A percentile compares a stretch with the other conserved stretches of the same genome.
Conservation (phyloP, 179 eudicot genomes). For the Amaranthus tricolor region DNA sequence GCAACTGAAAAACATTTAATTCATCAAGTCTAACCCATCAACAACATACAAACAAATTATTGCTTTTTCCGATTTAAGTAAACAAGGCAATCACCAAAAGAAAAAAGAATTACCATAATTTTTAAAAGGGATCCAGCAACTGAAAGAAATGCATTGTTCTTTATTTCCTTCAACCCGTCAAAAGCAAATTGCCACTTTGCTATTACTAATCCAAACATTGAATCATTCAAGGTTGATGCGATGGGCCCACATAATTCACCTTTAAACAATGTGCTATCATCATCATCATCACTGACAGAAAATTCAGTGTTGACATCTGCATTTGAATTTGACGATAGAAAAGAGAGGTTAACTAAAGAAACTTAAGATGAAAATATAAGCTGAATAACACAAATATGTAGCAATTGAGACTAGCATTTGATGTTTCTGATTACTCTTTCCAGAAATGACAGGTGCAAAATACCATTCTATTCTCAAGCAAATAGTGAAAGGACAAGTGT, state of each 20-base stretch:
- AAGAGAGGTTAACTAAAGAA: conserved; percentile 9
- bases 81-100: conserved; percentile 10
- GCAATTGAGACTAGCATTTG: neutral
- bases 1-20: neutral
- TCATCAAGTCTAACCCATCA: neutral
- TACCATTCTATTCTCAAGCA: neutral
- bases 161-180: conserved; percentile 87
- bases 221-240: conserved; percentile 78
- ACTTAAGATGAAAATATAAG: neutral
- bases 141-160: conserved; percentile 75
- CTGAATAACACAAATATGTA: neutral
- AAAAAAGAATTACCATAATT: conserved; percentile 56
- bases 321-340: conserved; percentile 42
- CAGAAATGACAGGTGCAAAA: neutral
- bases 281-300: conserved; percentile 31
- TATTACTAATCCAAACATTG: conserved; percentile 77
- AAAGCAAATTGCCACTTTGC: conserved; percentile 85
- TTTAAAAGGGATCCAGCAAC: conserved; percentile 88
- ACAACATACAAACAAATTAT: neutral
- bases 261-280: conserved; percentile 52
- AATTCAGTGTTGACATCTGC: conserved; percentile 39
- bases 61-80: neutral
- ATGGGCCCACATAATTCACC: conserved; percentile 86
- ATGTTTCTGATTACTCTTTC: neutral
- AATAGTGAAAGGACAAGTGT: neutral